Evolutionary conservation across 1,284 basidiomycete genomes (phyloP).

Genomic region (Apiotrichum veenhuisii): DNA sequence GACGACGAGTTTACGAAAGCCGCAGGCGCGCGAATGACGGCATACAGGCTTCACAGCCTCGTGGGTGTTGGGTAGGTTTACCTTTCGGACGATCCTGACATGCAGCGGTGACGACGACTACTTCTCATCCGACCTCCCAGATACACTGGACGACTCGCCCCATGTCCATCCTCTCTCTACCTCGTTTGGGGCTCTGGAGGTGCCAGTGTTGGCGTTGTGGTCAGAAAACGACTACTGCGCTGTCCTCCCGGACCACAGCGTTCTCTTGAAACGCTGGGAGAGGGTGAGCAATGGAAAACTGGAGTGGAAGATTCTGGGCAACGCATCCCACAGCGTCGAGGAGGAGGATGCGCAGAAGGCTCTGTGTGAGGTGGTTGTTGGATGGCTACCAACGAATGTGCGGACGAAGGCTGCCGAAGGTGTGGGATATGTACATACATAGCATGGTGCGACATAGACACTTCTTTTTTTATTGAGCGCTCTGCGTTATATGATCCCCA

Average conservation of each 20-base stretch:
- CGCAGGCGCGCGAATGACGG: conserved; percentile 28
- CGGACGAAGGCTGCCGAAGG: too few relatives aligned
- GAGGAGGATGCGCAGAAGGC: conserved; percentile 9
- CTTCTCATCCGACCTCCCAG: conserved; percentile 43
- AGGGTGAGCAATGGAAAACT: conserved; percentile 23
- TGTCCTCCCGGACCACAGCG: conserved; percentile 12
- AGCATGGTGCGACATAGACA: too few relatives aligned
- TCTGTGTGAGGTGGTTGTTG: conserved; percentile 25
- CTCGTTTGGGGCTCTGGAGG: conserved; percentile 40
- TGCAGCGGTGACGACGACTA: conserved; percentile 48
- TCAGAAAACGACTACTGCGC: conserved; percentile 38
- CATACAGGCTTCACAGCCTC: conserved; percentile 35
- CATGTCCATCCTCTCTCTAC: conserved; percentile 36
- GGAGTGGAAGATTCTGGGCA: conserved; percentile 23
- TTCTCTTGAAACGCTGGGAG: conserved; percentile 1
- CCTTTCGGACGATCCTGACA: not conserved
- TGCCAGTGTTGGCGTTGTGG: conserved; percentile 37
- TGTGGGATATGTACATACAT: not conserved
- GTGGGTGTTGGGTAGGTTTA: conserved; percentile 36
- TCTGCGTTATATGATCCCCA: not conserved
- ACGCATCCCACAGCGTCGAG: conserved; percentile 32
- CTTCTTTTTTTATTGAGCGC: too few relatives aligned
- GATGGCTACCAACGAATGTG: conserved; percentile 22
- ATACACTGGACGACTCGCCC: conserved; percentile 5
- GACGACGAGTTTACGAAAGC: conserved; percentile 26